Percentiles rank a stretch among this genome's conserved stretches.
Conservation (phyloP, 352 stramenopile genomes). For the Pythium dissimile region DNA sequence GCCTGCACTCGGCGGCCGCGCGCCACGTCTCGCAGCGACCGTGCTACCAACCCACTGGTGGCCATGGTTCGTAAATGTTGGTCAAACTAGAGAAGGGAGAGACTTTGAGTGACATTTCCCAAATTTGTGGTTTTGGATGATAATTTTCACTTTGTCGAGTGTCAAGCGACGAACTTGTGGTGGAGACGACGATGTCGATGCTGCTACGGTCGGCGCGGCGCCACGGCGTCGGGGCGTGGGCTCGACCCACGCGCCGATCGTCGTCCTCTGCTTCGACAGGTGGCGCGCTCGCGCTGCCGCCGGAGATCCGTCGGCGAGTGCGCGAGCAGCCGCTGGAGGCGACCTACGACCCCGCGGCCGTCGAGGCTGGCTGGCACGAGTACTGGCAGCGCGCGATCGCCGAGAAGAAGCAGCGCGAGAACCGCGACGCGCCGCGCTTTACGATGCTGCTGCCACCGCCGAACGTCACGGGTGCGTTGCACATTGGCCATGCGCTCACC, state of each 20-base stretch:
- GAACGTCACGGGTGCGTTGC: constrained; percentile 97
- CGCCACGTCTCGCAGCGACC: constrained; percentile 67
- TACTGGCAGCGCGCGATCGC: constrained; percentile 62
- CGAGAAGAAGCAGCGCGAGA: constrained; percentile 11
- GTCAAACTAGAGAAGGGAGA: too few species aligned
- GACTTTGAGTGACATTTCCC: too few species aligned
- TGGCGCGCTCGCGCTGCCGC: constrained; percentile 26
- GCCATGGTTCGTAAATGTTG: neutral
- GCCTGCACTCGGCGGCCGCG: constrained; percentile 42
- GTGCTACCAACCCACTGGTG: constrained; percentile 19
- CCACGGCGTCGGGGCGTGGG: neutral
- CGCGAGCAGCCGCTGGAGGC: constrained; percentile 45
- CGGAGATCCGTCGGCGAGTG: constrained; percentile 48
- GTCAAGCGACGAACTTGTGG: constrained; percentile 1
- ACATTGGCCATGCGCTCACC: constrained; percentile 98
- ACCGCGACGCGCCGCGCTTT: constrained; percentile 33
- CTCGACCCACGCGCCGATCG: too few species aligned
- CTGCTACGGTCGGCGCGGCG: constrained; percentile 2
- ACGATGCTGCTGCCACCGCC: constrained; percentile 93
- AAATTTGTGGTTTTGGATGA: too few species aligned
- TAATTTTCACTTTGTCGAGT: neutral
- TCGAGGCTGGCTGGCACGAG: constrained; percentile 69
- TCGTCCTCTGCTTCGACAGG: too few species aligned
- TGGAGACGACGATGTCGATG: constrained; percentile 12
- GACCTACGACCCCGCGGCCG: constrained; percentile 56